phyloP scores from a whole-genome alignment of 495 filamentous ascomycete species.

The Aspergillus nanangensis region DNA sequence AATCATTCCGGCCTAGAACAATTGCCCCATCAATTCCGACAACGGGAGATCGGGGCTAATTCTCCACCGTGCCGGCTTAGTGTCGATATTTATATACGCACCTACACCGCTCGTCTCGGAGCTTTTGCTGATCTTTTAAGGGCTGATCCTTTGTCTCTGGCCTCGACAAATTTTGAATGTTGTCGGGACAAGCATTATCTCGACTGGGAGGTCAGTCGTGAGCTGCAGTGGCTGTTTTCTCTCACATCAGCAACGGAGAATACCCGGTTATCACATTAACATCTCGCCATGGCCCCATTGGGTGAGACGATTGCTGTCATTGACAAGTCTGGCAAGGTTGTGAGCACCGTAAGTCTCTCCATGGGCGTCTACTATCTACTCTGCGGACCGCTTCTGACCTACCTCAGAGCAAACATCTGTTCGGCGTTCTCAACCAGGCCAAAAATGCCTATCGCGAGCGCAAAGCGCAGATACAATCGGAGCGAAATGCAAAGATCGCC shows the following conservation, averaged over 20 bases:
- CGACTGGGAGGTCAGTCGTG: slow-evolving; percentile 6
- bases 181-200: slow-evolving; percentile 1
- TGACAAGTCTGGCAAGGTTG: slow-evolving; percentile 88
- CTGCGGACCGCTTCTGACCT: not conserved
- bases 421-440: slow-evolving; percentile 83
- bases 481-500: slow-evolving; percentile 53
- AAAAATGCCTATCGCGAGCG: slow-evolving; percentile 79
- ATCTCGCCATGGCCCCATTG: slow-evolving; percentile 39
- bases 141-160: not conserved
- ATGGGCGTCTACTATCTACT: not conserved
- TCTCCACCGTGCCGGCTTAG: slow-evolving; percentile 14
- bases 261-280: slow-evolving; percentile 5
- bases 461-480: slow-evolving; percentile 70
- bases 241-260: slow-evolving; percentile 1
- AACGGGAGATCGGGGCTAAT: slow-evolving; percentile 6
- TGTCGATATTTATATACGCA: slow-evolving; percentile 8
- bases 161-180: slow-evolving; percentile 11
- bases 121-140: slow-evolving; percentile 8
- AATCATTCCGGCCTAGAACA: no score
- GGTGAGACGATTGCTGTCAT: slow-evolving; percentile 81
- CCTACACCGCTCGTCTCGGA: slow-evolving; percentile 23
- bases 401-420: slow-evolving; percentile 76
- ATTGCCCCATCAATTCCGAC: no score
- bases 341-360: slow-evolving; percentile 71
- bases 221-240: not conserved